A percentile compares a stretch with the other conserved stretches of the same genome.
These are phyloP conservation scores for Conticribra weissflogii DNA, from an alignment of 108 stramenopile genomes.

Conservation along the genomic window DNA sequence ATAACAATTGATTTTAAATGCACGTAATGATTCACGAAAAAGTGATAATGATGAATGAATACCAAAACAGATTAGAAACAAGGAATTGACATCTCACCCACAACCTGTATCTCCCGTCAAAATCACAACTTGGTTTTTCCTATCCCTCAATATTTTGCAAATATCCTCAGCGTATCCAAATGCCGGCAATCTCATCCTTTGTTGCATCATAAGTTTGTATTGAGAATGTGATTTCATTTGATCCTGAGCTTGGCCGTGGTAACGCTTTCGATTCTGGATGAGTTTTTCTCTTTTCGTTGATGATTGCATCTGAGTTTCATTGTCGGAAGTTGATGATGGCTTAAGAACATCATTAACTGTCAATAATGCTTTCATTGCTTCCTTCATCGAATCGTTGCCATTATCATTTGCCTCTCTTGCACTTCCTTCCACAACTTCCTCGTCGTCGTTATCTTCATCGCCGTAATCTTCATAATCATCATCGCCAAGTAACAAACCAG, in stretches of 20 bases:
- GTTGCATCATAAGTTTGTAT: slow-evolving; percentile 44
- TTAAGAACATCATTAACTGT: neutral
- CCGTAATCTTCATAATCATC: slow-evolving; percentile 8
- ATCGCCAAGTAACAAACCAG: slow-evolving; percentile 46
- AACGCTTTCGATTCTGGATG: slow-evolving; percentile 18
- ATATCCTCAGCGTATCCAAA: slow-evolving; percentile 59
- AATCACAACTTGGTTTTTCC: slow-evolving; percentile 57
- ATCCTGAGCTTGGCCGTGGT: slow-evolving; percentile 26
- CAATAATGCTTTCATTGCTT: slow-evolving; percentile 12
- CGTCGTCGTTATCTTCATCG: slow-evolving; percentile 3
- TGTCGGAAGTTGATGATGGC: slow-evolving; percentile 5
- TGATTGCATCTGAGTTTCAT: slow-evolving; percentile 5
- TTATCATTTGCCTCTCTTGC: neutral
- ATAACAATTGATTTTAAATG: no score
- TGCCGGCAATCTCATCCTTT: slow-evolving; percentile 59
- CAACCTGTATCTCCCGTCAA: slow-evolving; percentile 68
- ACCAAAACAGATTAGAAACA: neutral
- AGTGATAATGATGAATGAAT: neutral
- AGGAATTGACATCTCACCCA: slow-evolving; percentile 25
- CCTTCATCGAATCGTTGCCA: slow-evolving; percentile 1
- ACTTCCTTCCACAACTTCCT: neutral
- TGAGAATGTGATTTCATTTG: slow-evolving; percentile 34
- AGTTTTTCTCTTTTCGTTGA: slow-evolving; percentile 24
- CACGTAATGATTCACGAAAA: neutral
- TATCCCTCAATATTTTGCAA: slow-evolving; percentile 41